Evolutionary conservation across 495 filamentous ascomycete species (phyloP), one percentile per base, ranked within the genome.

Genomic region (Annulohypoxylon stygium): DNA sequence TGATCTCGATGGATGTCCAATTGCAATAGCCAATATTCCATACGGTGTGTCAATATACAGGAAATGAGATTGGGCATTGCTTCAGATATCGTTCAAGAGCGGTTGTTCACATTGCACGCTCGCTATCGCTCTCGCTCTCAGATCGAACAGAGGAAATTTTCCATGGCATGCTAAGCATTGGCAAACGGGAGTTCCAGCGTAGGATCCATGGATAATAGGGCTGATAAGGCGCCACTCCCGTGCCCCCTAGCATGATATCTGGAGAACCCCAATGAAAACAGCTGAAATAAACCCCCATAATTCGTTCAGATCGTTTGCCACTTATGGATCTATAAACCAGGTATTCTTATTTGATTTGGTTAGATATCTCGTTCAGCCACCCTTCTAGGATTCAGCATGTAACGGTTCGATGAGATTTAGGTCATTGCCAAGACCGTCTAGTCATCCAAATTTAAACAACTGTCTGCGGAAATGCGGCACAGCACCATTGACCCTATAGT

Each of bases 331-430:
- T 47, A 47, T 47, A 20, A 43, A 14, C 43, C 8, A 47, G n/a
- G n/a, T 47, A 18, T 20, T 20, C 4, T 47, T 47, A 20, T 20
- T 47, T 47, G 43, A 47, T 47, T 47, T 47, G 39, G 20, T 8
- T 43, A 50, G 57, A 30, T 36, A 47, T 62, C 43, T 12, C 34
- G 20, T 18, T 47, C 16, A 58, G 51, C 41, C 37, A 48, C 60
- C 30, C 59, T 41, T 39, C 14, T 58, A 6, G 50, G 37, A 62
- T 69, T 47, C 39, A 57, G 33, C 20, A 8, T 47, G 34, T 36
- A 51, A 47, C 58, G 48, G 47, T 61, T 63, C 26, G 25, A 70
- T 51, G 26, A 58, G 51, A 70, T 58, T 58, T 63, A 45, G 59
- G 4, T 57, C 59, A 4, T 34, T 37, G 26, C 30, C 37, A 50